Base-by-base conservation (phyloP, 2,329 filamentous ascomycete genomes). In the Dryadomyces quercus-mongolicae region DNA sequence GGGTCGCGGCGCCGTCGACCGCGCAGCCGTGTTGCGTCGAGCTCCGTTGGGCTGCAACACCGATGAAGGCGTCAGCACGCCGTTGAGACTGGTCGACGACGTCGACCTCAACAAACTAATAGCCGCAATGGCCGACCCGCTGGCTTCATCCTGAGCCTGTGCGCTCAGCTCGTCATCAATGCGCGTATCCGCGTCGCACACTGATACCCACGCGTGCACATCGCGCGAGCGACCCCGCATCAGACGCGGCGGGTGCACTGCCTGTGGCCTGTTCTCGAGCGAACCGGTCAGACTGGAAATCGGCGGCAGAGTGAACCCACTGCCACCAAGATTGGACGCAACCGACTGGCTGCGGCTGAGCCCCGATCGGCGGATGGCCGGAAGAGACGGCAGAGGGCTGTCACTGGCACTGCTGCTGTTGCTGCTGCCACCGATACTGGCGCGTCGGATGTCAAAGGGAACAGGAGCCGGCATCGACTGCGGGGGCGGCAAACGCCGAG, bases 181-280 rank as follows among this genome's bases (percentile, higher is more conserved):
- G 46, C 86, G 83, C 52, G 80, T 72, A 60, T 93, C 87, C 8
- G 84, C 83, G 64, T 95, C 88, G 62, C 88, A 92, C 71, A 87
- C 91, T 55, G 89, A 89, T 64, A 95, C 88, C 92, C 92, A 96
- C 7, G 86, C 87, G 51, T 90, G 83, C 18, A 90, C 88, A 66
- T 96, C 88, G 54, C 88, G 83, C 55, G 91, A 95, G 55, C 92
- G 80, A 54, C 88, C 88, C 54, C 84, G 82, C 38, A 72, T 71
- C 18, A 84, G 71, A 40, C 74, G 73, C 20, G 77, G 79, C 22
- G 65, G 65, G 54, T 55, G 57, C 0, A 47, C 51, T 38, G 51
- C 52, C 34, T 47, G 56, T 21, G 56, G 36, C 8, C 47, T 56
- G n/a, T 47, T 49, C 3, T 52, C 51, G 15, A 67, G 60, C 16